phyloP scores from a whole-genome alignment of 108 stramenopile species.

The Skeletonema costatum region DNA sequence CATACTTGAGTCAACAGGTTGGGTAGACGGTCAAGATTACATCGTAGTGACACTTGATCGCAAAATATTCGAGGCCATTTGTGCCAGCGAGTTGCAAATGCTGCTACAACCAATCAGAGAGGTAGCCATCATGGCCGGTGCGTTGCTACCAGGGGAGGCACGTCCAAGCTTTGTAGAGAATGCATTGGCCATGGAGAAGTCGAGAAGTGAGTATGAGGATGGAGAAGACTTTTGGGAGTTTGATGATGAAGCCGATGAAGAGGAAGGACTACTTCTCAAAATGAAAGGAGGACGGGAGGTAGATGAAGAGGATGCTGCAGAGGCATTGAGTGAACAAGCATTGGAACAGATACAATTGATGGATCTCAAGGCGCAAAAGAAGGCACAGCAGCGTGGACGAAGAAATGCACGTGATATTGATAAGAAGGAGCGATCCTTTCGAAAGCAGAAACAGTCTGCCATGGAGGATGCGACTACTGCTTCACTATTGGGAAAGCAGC shows the following conservation, averaged over 20 bases:
- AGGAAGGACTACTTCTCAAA: conserved; percentile 22
- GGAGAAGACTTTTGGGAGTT: conserved; percentile 58
- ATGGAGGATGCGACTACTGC: conserved; percentile 37
- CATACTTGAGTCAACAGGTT: conserved; percentile 9
- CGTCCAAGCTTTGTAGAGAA: conserved; percentile 68
- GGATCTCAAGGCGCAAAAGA: conserved; percentile 68
- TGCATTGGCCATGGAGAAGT: conserved; percentile 63
- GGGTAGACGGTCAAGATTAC: conserved; percentile 39
- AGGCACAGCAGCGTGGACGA: conserved; percentile 77
- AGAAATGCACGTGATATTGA: conserved; percentile 66
- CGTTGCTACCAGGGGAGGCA: conserved; percentile 82
- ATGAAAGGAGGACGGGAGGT: conserved; percentile 15
- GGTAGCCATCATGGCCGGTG: conserved; percentile 85
- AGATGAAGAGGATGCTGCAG: background rate
- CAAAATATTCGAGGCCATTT: conserved; percentile 66
- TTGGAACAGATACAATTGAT: conserved; percentile 45
- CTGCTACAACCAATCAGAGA: conserved; percentile 79
- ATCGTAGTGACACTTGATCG: conserved; percentile 52
- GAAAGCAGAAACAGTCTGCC: conserved; percentile 65
- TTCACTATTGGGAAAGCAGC: conserved; percentile 34
- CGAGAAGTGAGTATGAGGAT: conserved; percentile 14
- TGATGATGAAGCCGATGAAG: conserved; percentile 33
- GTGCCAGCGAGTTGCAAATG: conserved; percentile 61
- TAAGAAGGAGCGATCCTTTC: conserved; percentile 67
- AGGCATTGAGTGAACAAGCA: conserved; percentile 29